Base-by-base conservation (phyloP, 805 yeast genomes). In the Metschnikowia continentalis region DNA sequence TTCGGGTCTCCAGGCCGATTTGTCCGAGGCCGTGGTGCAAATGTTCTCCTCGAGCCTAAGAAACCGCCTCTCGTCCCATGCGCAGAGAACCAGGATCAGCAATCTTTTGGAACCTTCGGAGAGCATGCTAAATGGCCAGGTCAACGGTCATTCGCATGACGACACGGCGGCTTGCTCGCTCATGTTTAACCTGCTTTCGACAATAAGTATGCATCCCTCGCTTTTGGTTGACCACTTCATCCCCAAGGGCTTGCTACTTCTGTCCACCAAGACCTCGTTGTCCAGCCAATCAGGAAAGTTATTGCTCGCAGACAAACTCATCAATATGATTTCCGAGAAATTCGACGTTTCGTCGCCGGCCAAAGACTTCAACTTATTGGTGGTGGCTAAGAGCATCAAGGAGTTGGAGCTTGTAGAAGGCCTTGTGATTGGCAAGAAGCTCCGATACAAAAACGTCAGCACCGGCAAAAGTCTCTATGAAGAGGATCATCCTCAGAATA, bases 361-460 rank as follows among this genome's bases (percentile, higher is more conserved):
- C 13, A 33, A 39, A n/a, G 54, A 49, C 38, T 53, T 51, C 60
- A 56, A 66, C 52, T 35, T 67, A 52, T 55, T 74, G 48, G 72
- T 87, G 10, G 78, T 83, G 3, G 85, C 90, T 0, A 76, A 79
- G 35, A 79, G 75, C 58, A 75, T 84, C 20, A 83, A 85, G 61
- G 94, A 87, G 61, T 64, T 87, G 54, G 95, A 90, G 61, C 69
- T 90, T 42, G 74, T 90, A 6, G 97, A 90, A 65, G 87, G 91
- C 0, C 74, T 86, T 42, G 61, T 90, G 13, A 71, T 86, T n/a
- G 97, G 96, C 2, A 82, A 88, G 59, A 72, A 72, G 35, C 66
- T 88, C 36, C 76, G 78, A 54, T 86, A 86, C 61, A 77, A 77
- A 53, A 78, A 96, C 57, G 78, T 84, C 58, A 81, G 90, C 22